Percentiles rank a stretch among this genome's conserved stretches.
Conservation (phyloP, 352 stramenopile genomes). For the Pythium myriotylum region DNA sequence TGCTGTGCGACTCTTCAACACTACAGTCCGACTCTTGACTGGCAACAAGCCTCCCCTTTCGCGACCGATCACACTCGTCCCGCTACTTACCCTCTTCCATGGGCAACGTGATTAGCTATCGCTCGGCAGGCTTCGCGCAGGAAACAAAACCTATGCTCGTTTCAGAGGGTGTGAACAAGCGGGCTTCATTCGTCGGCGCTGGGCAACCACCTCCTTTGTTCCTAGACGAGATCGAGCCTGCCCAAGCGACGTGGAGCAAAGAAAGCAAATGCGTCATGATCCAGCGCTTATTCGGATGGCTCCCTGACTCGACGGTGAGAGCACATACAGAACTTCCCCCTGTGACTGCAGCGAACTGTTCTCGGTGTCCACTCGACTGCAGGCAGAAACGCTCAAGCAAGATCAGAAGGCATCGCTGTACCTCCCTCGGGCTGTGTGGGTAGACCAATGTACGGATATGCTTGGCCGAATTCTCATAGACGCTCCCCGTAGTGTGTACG, state of each 20-base stretch:
- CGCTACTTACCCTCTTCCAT: slow-evolving; percentile 8
- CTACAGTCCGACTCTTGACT: not conserved
- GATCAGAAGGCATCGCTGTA: slow-evolving; percentile 28
- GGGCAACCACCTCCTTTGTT: slow-evolving; percentile 32
- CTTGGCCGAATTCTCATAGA: not conserved
- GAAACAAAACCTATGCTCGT: slow-evolving; percentile 10
- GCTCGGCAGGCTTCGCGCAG: not conserved
- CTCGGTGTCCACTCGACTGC: not conserved
- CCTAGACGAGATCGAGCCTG: slow-evolving; percentile 52
- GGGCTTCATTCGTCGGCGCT: not conserved
- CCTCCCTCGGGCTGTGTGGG: slow-evolving; percentile 21
- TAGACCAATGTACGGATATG: no score
- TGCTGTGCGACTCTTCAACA: slow-evolving; percentile 5
- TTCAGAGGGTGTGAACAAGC: slow-evolving; percentile 1
- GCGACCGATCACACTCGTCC: not conserved
- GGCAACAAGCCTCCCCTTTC: no score
- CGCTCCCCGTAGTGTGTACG: slow-evolving; percentile 4
- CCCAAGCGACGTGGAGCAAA: slow-evolving; percentile 50
- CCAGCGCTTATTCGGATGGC: slow-evolving; percentile 58
- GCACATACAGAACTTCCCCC: not conserved
- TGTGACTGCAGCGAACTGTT: no score
- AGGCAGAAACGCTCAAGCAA: slow-evolving; percentile 35
- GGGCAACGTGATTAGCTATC: slow-evolving; percentile 29
- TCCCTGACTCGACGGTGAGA: slow-evolving; percentile 56
- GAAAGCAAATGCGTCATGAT: slow-evolving; percentile 52